Evolutionary conservation across 805 yeast genomes (phyloP).

Genomic region (Candida adriatica): DNA sequence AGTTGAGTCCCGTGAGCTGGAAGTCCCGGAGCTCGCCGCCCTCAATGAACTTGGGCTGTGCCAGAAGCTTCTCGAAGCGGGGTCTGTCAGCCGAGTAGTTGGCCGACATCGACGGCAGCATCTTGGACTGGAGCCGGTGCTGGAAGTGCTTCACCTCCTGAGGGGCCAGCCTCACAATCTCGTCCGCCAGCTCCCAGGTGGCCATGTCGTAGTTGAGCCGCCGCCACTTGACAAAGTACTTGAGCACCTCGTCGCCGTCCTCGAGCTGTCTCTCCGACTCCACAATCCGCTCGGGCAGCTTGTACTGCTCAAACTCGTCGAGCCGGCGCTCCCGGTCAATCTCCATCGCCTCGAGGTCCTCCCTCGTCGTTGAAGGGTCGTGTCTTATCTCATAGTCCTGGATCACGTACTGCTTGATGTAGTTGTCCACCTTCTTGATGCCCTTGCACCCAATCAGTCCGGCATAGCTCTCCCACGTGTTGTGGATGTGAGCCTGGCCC

Average conservation of each 20-base stretch:
- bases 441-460: constrained; percentile 52
- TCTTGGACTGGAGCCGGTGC: constrained; percentile 72
- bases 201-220: constrained; percentile 91
- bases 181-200: constrained; percentile 93
- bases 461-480: constrained; percentile 81
- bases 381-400: constrained; percentile 68
- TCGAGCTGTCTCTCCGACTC: constrained; percentile 65
- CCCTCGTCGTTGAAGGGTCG: constrained; percentile 80
- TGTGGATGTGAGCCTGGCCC: constrained; percentile 83
- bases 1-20: constrained; percentile 94
- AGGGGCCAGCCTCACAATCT: constrained; percentile 79
- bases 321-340: constrained; percentile 78
- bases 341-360: constrained; percentile 91
- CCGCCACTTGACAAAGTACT: constrained; percentile 90
- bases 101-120: constrained; percentile 75
- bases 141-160: constrained; percentile 79
- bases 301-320: constrained; percentile 79
- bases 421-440: constrained; percentile 80
- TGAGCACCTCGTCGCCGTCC: constrained; percentile 62
- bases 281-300: constrained; percentile 83
- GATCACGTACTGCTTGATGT: constrained; percentile 69
- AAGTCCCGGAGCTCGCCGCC: constrained; percentile 92
- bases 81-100: constrained; percentile 75
- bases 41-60: constrained; percentile 85
- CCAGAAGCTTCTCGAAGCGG: constrained; percentile 74